Percentiles rank a stretch among this genome's conserved stretches.
phyloP scores from a whole-genome alignment of 345 rosid species.

The Gossypium mustelinum region DNA sequence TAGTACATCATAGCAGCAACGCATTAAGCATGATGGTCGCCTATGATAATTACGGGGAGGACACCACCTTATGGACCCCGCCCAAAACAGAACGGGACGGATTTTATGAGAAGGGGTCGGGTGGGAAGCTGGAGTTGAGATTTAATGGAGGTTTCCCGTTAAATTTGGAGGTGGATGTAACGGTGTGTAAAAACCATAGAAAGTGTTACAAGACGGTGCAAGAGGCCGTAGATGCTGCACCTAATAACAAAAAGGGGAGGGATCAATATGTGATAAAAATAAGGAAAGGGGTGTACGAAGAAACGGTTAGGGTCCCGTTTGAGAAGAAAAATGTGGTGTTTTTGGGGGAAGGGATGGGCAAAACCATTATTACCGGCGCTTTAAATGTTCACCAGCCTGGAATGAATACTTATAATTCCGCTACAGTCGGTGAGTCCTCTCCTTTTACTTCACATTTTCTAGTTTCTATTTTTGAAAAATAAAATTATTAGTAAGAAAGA shows the following conservation, averaged over 20 bases:
- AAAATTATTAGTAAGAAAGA: too few relatives aligned
- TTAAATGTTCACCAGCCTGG: slow-evolving; percentile 54
- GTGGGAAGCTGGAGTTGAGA: slow-evolving; percentile 11
- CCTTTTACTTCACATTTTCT: not conserved
- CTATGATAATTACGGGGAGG: slow-evolving; percentile 49
- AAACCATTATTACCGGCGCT: slow-evolving; percentile 77
- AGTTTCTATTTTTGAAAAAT: too few relatives aligned
- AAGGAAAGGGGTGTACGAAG: slow-evolving; percentile 62
- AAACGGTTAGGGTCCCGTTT: slow-evolving; percentile 67
- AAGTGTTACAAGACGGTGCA: slow-evolving; percentile 58
- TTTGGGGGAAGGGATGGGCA: slow-evolving; percentile 79
- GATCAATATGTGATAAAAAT: slow-evolving; percentile 57
- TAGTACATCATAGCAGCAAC: slow-evolving; percentile 52
- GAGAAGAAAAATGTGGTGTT: slow-evolving; percentile 80
- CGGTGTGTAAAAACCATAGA: slow-evolving; percentile 56
- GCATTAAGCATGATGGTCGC: slow-evolving; percentile 64
- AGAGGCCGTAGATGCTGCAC: slow-evolving; percentile 79
- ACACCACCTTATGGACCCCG: slow-evolving; percentile 42
- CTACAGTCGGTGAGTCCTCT: slow-evolving; percentile 63
- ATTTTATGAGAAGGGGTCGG: slow-evolving; percentile 47
- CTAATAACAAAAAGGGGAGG: slow-evolving; percentile 30
- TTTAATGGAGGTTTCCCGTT: slow-evolving; percentile 40
- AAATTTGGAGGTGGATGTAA: slow-evolving; percentile 45
- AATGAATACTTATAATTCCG: slow-evolving; percentile 61
- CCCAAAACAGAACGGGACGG: slow-evolving; percentile 82